phyloP scores from a whole-genome alignment of 2,329 filamentous ascomycete species.

The Fusarium virguliforme region DNA sequence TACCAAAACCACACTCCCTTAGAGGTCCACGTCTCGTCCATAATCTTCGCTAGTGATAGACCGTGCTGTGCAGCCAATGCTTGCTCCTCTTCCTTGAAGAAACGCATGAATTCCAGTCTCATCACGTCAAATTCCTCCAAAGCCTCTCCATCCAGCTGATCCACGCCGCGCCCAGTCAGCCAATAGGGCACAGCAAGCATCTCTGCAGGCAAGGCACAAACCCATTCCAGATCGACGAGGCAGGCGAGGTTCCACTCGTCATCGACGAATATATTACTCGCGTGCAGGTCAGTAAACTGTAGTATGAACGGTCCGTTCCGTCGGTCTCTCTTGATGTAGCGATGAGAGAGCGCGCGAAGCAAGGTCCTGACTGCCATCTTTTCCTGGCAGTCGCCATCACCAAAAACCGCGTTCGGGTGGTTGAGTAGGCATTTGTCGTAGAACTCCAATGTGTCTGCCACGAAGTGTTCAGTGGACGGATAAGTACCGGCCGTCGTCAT shows the following conservation, averaged over 20 bases:
- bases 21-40: too few species aligned
- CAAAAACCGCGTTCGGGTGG: not conserved
- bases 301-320: not conserved
- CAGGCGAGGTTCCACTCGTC: slow-evolving; percentile 13
- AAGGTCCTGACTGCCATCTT: slow-evolving; percentile 6
- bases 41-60: too few species aligned
- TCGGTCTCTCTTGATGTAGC: not conserved
- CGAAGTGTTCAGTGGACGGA: not conserved
- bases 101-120: slow-evolving; percentile 14
- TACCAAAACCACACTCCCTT: too few species aligned
- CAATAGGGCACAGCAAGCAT: slow-evolving; percentile 22
- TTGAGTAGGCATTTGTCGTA: slow-evolving; percentile 9
- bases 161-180: slow-evolving; percentile 10
- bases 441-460: slow-evolving; percentile 1
- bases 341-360: not conserved
- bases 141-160: slow-evolving; percentile 7
- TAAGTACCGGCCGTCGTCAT: slow-evolving; percentile 47
- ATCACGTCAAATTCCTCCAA: slow-evolving; percentile 8
- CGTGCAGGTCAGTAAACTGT: slow-evolving; percentile 21
- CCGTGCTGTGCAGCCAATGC: too few species aligned
- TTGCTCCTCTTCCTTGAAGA: slow-evolving; percentile 14
- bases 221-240: slow-evolving; percentile 24
- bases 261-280: slow-evolving; percentile 18
- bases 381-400: not conserved
- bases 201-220: slow-evolving; percentile 14